These are phyloP conservation scores for Aquilaria malaccensis DNA, from an alignment of 345 rosid species.

Conservation along the genomic window DNA sequence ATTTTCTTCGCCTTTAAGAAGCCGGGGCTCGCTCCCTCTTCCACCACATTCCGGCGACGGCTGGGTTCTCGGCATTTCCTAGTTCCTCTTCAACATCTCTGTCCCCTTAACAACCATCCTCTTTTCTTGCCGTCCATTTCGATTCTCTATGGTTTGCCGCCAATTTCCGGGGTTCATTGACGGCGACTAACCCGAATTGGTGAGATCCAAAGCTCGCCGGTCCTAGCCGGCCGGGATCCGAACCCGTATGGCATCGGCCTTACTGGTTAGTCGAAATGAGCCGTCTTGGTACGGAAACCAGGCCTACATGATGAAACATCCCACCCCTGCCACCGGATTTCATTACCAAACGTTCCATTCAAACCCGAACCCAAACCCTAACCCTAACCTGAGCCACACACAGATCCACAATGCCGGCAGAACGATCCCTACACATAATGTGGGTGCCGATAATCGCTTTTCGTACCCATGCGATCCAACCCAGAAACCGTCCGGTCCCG, in stretches of 20 bases:
- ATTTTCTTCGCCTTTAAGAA: constrained; percentile 35
- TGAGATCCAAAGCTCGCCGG: not conserved
- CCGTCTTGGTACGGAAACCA: constrained; percentile 31
- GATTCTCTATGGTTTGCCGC: constrained; percentile 3
- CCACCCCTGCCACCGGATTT: constrained; percentile 7
- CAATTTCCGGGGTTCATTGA: not conserved
- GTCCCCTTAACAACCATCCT: no score
- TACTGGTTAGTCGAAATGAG: constrained; percentile 30
- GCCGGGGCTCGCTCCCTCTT: constrained; percentile 7
- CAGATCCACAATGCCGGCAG: not conserved
- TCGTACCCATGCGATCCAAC: not conserved
- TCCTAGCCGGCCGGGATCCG: not conserved
- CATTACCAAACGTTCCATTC: not conserved
- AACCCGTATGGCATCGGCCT: constrained; percentile 29
- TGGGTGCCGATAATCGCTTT: constrained; percentile 4
- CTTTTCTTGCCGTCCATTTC: not conserved
- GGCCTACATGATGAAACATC: constrained; percentile 31
- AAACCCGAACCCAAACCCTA: constrained; percentile 16
- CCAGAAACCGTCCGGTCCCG: constrained; percentile 4
- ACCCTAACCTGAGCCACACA: constrained; percentile 11
- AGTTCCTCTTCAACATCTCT: constrained; percentile 6
- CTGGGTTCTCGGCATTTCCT: constrained; percentile 7
- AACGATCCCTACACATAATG: constrained; percentile 16
- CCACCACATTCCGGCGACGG: constrained; percentile 15
- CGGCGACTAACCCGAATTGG: constrained; percentile 13